Conservation (phyloP, 1,284 basidiomycete genomes). For the Wallemia ichthyophaga region DNA sequence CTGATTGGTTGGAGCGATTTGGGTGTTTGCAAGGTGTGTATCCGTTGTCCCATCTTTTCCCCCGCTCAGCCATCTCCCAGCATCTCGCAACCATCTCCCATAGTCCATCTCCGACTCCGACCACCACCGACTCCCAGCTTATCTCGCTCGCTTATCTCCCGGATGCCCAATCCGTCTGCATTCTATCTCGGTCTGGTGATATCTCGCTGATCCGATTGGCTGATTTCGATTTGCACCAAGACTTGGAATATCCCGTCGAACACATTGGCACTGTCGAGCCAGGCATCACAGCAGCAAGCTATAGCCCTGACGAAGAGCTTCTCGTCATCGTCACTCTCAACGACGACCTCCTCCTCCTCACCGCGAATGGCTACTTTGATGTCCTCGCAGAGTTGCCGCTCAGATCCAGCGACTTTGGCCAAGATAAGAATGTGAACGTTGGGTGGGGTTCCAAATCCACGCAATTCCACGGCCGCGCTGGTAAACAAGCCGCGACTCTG, state of each 20-base stretch:
- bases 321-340: slow-evolving; percentile 48
- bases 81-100: too few species aligned
- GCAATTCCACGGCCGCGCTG: slow-evolving; percentile 87
- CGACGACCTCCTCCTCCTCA: slow-evolving; percentile 61
- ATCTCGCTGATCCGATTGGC: not conserved
- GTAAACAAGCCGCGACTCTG: slow-evolving; percentile 42
- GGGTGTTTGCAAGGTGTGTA: not conserved
- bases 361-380: slow-evolving; percentile 40
- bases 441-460: slow-evolving; percentile 95
- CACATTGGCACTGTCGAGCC: slow-evolving; percentile 60
- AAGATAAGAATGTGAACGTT: slow-evolving; percentile 72
- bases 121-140: too few species aligned
- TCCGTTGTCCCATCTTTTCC: not conserved
- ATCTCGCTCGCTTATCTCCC: not conserved
- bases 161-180: not conserved
- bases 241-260: slow-evolving; percentile 17
- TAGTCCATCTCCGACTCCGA: too few species aligned
- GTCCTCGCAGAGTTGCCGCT: slow-evolving; percentile 49
- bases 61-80: too few species aligned
- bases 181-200: not conserved
- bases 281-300: slow-evolving; percentile 50
- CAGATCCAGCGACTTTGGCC: slow-evolving; percentile 47
- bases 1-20: not conserved
- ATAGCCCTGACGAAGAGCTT: slow-evolving; percentile 71
- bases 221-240: not conserved